Base-by-base conservation (phyloP, 768 basidiomycete species). In the Boletus sp. region DNA sequence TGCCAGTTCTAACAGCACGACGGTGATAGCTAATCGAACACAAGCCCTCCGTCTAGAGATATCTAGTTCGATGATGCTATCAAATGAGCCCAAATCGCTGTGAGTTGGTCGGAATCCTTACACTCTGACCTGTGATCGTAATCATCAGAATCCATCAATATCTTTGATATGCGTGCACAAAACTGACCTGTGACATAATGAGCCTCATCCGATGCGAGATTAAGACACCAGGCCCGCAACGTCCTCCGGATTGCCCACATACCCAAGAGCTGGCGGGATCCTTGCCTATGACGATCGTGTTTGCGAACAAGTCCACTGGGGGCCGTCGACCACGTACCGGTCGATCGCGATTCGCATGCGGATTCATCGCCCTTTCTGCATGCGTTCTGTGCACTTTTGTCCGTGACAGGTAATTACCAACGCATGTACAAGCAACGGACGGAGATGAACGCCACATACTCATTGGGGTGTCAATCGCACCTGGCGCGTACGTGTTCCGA, bases 401-500 rank as follows among this genome's bases (percentile, higher is more conserved):
- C 24, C 12, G 9, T 8, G 28, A 24, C 7, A 42, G 17, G 33
- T 17, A n/a, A 20, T 30, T 32, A 20, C 50, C 20, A 40, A 42
- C 41, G 10, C 41, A 12, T 24, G 9, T 47, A 7, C 50, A 52
- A 12, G 18, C 14, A 29, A 14, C 14, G 18, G 32, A 14, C 42
- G 45, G 47, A 50, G n/a, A 52, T n/a, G 32, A 35, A 49, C 30
- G 24, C 15, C 44, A 54, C 73, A 67, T 57, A 56, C 60, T 29
- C 33, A 52, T 56, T 11, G 45, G 45, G 9, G 46, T 61, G 18
- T 54, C 36, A 30, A 55, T 59, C 17, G 47, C 62, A 7, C 62
- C 62, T 4, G 52, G 67, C 2, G 42, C 77, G 49, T 78, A 77
- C 1, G 75, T 72, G 37, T 80, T 80, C n/a, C n/a, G n/a, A n/a